phyloP scores from a whole-genome alignment of 306 rosid genomes.

The Quercus cerris region DNA sequence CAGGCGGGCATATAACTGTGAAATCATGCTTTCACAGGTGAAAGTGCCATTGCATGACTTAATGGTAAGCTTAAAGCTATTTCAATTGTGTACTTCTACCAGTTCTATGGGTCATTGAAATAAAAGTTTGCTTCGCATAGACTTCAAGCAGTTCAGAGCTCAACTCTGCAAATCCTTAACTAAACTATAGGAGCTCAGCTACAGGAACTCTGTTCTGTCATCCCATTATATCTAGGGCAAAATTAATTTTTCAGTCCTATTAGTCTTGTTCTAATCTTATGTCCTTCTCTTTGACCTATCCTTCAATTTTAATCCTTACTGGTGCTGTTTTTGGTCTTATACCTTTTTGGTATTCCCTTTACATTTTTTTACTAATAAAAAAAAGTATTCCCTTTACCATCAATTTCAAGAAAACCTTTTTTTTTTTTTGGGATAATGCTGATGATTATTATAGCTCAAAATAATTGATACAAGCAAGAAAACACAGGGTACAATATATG shows the following conservation, averaged over 20 bases:
- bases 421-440: no score
- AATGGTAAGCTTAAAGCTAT: constrained; percentile 57
- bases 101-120: neutral
- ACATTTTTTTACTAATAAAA: no score
- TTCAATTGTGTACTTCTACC: neutral
- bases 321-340: neutral
- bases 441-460: no score
- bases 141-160: neutral
- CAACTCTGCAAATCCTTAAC: neutral
- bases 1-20: constrained; percentile 91
- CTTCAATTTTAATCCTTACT: neutral
- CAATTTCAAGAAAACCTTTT: neutral
- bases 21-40: constrained; percentile 96
- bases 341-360: no score
- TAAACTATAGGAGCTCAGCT: neutral
- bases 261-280: neutral
- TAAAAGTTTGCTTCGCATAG: neutral
- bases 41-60: constrained; percentile 80
- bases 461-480: no score
- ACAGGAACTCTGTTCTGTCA: neutral
- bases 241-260: neutral
- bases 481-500: no score
- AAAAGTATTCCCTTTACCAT: neutral
- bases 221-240: neutral
- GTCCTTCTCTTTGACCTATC: neutral